These are phyloP conservation scores for Anacardium occidentale DNA, from an alignment of 345 rosid species.

Conservation along the genomic window DNA sequence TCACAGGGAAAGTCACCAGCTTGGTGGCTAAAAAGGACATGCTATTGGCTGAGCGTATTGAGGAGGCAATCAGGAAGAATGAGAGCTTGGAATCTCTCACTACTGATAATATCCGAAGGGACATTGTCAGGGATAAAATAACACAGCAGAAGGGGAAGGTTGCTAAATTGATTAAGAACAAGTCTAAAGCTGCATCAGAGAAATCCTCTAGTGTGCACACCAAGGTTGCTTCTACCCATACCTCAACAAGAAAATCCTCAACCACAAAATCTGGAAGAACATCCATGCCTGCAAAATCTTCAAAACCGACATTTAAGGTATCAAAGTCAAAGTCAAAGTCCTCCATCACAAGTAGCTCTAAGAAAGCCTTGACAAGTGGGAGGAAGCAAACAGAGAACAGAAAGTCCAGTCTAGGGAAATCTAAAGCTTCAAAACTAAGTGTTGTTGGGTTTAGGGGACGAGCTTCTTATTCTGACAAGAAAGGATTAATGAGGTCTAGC, in stretches of 20 bases:
- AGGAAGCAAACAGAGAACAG: constrained; percentile 26
- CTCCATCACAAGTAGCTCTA: constrained; percentile 8
- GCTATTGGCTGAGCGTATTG: constrained; percentile 61
- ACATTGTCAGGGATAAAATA: constrained; percentile 61
- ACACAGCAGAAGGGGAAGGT: constrained; percentile 59
- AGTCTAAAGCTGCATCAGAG: constrained; percentile 24
- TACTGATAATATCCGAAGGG: constrained; percentile 58
- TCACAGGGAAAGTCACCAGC: constrained; percentile 86
- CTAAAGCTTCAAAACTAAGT: constrained; percentile 46
- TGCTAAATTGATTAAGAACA: constrained; percentile 41
- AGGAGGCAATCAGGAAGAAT: constrained; percentile 77
- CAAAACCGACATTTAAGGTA: constrained; percentile 27
- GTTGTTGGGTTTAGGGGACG: constrained; percentile 80
- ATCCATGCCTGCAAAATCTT: constrained; percentile 38
- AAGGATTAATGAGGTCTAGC: constrained; percentile 36
- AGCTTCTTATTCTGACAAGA: constrained; percentile 45
- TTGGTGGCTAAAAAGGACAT: constrained; percentile 63
- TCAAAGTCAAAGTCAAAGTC: constrained; percentile 27
- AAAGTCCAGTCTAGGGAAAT: constrained; percentile 12
- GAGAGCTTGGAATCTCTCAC: constrained; percentile 84
- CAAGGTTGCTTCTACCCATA: constrained; percentile 26
- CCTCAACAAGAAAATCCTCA: constrained; percentile 34
- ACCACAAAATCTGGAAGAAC: constrained; percentile 37
- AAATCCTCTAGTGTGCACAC: constrained; percentile 26
- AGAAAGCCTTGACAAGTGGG: constrained; percentile 27